These are phyloP conservation scores for Trichoderma endophyticum DNA, from an alignment of 2,329 filamentous ascomycete genomes.

Conservation along the genomic window DNA sequence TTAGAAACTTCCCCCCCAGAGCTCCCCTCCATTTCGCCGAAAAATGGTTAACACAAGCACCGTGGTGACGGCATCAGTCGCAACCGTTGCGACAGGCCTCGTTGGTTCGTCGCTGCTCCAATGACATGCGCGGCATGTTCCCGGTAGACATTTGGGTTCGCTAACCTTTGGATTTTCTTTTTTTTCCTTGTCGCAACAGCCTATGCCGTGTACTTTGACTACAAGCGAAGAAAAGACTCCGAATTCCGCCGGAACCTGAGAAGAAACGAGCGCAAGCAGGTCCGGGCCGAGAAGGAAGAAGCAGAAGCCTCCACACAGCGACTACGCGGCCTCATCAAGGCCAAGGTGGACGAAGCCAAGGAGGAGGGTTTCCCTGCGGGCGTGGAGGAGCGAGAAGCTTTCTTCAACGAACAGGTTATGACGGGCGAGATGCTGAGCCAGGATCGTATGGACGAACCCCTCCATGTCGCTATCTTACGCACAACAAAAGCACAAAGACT, in stretches of 20 bases:
- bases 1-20: neutral
- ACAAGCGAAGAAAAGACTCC: constrained; percentile 60
- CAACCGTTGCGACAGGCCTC: constrained; percentile 57
- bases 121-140: neutral
- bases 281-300: constrained; percentile 68
- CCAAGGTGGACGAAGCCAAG: constrained; percentile 74
- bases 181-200: constrained; percentile 36
- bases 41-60: constrained; percentile 50
- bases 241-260: constrained; percentile 67
- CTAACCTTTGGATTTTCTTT: neutral
- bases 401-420: constrained; percentile 95
- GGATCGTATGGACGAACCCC: constrained; percentile 60
- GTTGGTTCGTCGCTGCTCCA: constrained; percentile 45
- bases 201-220: constrained; percentile 68
- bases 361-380: constrained; percentile 88
- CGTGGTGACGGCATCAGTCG: constrained; percentile 59
- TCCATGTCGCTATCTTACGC: neutral
- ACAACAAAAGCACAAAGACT: neutral
- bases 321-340: constrained; percentile 72
- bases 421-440: constrained; percentile 78
- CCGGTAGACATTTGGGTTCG: constrained; percentile 23
- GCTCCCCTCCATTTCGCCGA: constrained; percentile 18
- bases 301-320: constrained; percentile 61
- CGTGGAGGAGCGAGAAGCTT: constrained; percentile 89
- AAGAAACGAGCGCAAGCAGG: constrained; percentile 71